Base-by-base conservation (phyloP, 148 eudicot genomes). In the Rhododendron simsii region DNA sequence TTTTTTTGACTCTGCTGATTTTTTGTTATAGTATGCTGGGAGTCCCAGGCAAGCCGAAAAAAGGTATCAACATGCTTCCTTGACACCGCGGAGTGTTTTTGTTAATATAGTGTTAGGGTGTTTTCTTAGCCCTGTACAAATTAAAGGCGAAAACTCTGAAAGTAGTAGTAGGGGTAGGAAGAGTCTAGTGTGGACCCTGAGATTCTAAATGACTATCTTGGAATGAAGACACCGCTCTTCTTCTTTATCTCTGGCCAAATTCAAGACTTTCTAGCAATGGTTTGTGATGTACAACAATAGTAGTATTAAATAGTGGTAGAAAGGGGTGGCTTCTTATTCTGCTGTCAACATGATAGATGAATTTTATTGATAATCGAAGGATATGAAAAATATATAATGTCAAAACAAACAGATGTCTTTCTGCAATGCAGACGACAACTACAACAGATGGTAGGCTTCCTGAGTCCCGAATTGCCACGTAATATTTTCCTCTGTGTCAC, bases 1-100 rank as follows among this genome's bases (percentile, higher is more conserved):
- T 87, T 30, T 4, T 87, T 21, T 53, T 88, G 79, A 59, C 85
- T 48, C 83, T 88, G 91, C 85, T 91, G 77, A 41, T 87, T 82
- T 80, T 90, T 85, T 44, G 82, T 26, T 3, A 84, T 7, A 35
- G 39, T 71, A 2, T 50, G 50, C 61, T 37, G 82, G 82, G 77
- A 20, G 82, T 78, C 78, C 69, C 82, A 2, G 65, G 76, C 47
- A 21, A 13, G 82, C 21, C 23, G 6, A 21, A 23, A 82, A 75
- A 57, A 10, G 48, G 23, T 86, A 75, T 20, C 16, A 48, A 48
- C 35, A 37, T 41, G 71, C 71, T 14, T 59, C 35, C 26, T 39
- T 39, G 0, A n/a, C 12, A 9, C 71, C 6, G 13, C 30, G 12
- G 71, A 26, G 33, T 67, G 33, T 67, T 65, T 65, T 61, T n/a